Evolutionary conservation across 2,329 filamentous ascomycete species (phyloP).

Genomic region (Stenocarpella maydis): DNA sequence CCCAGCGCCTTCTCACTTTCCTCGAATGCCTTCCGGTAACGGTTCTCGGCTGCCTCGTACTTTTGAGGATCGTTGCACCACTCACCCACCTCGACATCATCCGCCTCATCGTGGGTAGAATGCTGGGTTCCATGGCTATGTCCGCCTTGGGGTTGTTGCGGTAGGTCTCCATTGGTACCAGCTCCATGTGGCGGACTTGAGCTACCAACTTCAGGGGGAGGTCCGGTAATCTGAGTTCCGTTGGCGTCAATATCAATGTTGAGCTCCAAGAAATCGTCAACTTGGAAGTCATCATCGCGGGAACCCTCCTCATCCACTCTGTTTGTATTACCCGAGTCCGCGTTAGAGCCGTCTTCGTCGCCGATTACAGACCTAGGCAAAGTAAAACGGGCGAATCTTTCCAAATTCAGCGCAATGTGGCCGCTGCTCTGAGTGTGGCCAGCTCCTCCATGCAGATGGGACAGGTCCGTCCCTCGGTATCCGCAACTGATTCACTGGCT

Average conservation of each 20-base stretch:
- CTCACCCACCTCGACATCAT: neutral
- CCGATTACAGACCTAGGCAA: neutral
- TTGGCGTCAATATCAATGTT: neutral
- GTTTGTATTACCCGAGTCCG: neutral
- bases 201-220: neutral
- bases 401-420: conserved; percentile 18
- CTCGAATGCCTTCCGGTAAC: neutral
- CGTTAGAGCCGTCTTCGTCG: neutral
- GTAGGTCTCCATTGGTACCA: neutral
- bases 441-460: neutral
- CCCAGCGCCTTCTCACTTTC: neutral
- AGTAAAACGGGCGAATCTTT: conserved; percentile 7
- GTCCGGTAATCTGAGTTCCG: neutral
- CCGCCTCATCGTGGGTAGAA: neutral
- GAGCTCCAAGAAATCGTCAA: neutral
- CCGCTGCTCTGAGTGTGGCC: neutral
- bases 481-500: conserved; percentile 4
- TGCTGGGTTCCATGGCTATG: neutral
- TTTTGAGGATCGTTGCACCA: neutral
- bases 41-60: neutral
- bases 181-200: neutral
- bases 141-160: no score
- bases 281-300: conserved; percentile 11
- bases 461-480: neutral
- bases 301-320: conserved; percentile 7